Evolutionary conservation across 2,329 filamentous ascomycete species (phyloP), one percentile per base, ranked within the genome.

Genomic region (Sarocladium oryzae): DNA sequence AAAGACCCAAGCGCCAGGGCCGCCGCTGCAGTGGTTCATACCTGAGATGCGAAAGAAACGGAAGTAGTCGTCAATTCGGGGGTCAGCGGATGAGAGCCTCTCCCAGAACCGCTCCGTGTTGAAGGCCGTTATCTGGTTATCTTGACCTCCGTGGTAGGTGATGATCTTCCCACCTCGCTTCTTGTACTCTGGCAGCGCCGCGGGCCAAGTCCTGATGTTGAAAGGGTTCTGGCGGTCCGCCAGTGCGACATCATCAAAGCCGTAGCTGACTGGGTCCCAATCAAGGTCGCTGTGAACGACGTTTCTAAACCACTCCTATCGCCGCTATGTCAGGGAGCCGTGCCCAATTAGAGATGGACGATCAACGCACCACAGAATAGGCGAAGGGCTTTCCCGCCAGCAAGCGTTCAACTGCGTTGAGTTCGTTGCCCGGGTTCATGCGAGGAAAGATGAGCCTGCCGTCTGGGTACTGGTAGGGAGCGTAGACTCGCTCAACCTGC

Each of bases 21-120:
- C 76, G 5, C 71, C 70, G 9, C 50, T 55, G 57, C 77, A 81
- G 60, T 81, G 78, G 2, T 61, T 66, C 65, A 78, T 75, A 6
- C 77, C 77, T 4, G 69, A 71, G 54, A 81, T 69, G 28, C 69
- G 68, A 65, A 81, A 81, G 61, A 69, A 73, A 45, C 77, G 69
- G 56, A 76, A 72, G 53, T 74, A 75, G 1, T 61, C 57, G 52
- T 75, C 71, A 4, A 75, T 58, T 51, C 68, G 13, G 45, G n/a
- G 23, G 15, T 43, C 20, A 20, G 53, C 16, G n/a, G 11, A 20
- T 16, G 52, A 49, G 38, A 58, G 46, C 20, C 41, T 51, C 24
- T 56, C 26, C 30, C 49, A 53, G 24, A 53, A 57, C 23, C 51
- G 51, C 30, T 54, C 51, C 24, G 55, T 53, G 38, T 56, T 56